Percentiles rank a stretch among this genome's conserved stretches.
Evolutionary conservation across 2,329 filamentous ascomycete species (phyloP).

Genomic region (Didymosphaeria variabile): DNA sequence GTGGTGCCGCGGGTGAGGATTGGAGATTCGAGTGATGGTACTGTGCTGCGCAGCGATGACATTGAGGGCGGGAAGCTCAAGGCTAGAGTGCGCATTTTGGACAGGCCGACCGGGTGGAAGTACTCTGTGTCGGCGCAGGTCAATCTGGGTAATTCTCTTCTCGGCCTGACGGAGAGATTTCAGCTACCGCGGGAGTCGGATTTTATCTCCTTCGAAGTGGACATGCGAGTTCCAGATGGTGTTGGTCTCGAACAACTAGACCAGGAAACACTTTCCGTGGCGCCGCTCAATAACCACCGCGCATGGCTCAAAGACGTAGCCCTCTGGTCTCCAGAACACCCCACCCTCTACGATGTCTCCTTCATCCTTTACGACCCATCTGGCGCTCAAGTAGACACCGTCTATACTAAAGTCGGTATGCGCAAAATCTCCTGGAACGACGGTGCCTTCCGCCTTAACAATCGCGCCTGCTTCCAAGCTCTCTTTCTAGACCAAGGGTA

Average conservation of each 20-base stretch:
- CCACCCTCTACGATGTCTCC: conserved; percentile 64
- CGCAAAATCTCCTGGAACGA: conserved; percentile 69
- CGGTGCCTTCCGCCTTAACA: conserved; percentile 67
- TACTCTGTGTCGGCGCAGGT: conserved; percentile 65
- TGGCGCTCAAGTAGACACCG: conserved; percentile 60
- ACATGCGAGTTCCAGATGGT: conserved; percentile 58
- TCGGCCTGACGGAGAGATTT: conserved; percentile 57
- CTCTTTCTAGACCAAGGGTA: conserved; percentile 70
- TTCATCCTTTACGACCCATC: conserved; percentile 61
- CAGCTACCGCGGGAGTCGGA: conserved; percentile 61
- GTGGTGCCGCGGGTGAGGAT: conserved; percentile 63
- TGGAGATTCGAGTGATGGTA: conserved; percentile 66
- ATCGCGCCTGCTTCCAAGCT: conserved; percentile 67
- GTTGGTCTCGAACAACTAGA: conserved; percentile 52
- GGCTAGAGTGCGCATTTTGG: conserved; percentile 60
- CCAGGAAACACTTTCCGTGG: conserved; percentile 32
- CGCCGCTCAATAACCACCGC: conserved; percentile 50
- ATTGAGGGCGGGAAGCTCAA: conserved; percentile 62
- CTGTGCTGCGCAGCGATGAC: conserved; percentile 64
- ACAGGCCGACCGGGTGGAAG: conserved; percentile 57
- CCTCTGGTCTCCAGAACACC: conserved; percentile 69
- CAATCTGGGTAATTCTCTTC: conserved; percentile 58
- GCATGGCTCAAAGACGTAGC: conserved; percentile 66
- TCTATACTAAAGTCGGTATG: conserved; percentile 69
- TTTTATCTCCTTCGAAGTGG: conserved; percentile 58